Conservation (phyloP, 371 early-diverging fungal species). For the Mortierella sp. region DNA sequence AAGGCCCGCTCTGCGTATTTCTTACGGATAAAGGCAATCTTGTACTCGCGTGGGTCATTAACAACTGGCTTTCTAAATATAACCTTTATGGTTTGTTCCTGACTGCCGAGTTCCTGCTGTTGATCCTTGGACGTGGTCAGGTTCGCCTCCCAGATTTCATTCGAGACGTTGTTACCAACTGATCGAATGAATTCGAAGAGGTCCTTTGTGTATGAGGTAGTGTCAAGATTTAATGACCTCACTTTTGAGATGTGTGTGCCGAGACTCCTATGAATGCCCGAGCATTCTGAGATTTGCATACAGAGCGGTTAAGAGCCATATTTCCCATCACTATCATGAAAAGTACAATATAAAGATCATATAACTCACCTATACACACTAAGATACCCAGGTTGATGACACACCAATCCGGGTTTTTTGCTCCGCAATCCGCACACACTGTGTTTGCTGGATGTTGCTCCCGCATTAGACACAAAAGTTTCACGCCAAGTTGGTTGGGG, state of each 20-base stretch:
- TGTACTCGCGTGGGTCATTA: slow-evolving; percentile 54
- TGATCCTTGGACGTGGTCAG: slow-evolving; percentile 12
- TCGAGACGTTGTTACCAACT: slow-evolving; percentile 71
- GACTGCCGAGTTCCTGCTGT: background rate
- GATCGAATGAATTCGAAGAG: slow-evolving; percentile 64
- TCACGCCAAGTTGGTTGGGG: slow-evolving; percentile 35
- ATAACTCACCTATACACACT: slow-evolving; percentile 87
- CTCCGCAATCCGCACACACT: slow-evolving; percentile 90
- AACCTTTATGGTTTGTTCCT: slow-evolving; percentile 4
- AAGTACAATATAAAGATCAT: background rate
- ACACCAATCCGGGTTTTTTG: slow-evolving; percentile 92
- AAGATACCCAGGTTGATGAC: slow-evolving; percentile 92
- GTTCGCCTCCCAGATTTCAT: slow-evolving; percentile 69
- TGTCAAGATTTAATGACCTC: slow-evolving; percentile 88
- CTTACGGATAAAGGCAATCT: slow-evolving; percentile 60
- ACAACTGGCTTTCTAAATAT: slow-evolving; percentile 33
- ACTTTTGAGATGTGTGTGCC: slow-evolving; percentile 95
- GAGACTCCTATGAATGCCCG: slow-evolving; percentile 95
- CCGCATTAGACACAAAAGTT: slow-evolving; percentile 56
- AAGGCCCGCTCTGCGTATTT: slow-evolving; percentile 63
- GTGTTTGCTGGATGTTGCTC: slow-evolving; percentile 68
- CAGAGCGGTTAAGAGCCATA: background rate
- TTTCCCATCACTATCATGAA: background rate
- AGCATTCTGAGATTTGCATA: slow-evolving; percentile 76
- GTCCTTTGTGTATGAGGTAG: slow-evolving; percentile 73